Conservation (phyloP, 768 basidiomycete species). For the Candolleomyces aberdarensis region DNA sequence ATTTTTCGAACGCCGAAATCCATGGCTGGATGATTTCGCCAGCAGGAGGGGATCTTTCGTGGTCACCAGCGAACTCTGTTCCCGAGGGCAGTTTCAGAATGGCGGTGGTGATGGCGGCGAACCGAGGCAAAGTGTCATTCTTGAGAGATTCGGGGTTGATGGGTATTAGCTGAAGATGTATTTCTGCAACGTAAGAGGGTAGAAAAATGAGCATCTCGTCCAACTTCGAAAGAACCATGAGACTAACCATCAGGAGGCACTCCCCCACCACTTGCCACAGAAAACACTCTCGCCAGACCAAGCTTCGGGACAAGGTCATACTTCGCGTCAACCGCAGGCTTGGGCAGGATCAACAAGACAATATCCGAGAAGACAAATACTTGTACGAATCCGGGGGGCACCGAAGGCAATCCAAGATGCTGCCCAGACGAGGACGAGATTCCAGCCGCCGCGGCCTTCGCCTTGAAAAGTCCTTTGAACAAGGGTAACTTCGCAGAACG, state of each 20-base stretch:
- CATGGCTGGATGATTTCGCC: conserved; percentile 25
- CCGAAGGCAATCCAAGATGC: neutral
- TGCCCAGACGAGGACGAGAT: neutral
- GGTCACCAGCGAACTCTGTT: neutral
- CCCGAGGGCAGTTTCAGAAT: neutral
- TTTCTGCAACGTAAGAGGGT: neutral
- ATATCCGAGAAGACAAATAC: conserved; percentile 67
- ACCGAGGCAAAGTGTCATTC: neutral
- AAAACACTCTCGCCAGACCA: conserved; percentile 45
- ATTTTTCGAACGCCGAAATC: conserved; percentile 53
- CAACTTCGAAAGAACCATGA: neutral
- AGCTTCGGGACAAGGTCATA: conserved; percentile 28
- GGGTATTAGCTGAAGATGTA: neutral
- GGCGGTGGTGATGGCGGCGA: neutral
- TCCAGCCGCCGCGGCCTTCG: neutral
- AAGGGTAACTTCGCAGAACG: conserved; percentile 26
- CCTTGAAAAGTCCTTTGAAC: conserved; percentile 13
- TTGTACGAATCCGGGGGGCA: conserved; percentile 20
- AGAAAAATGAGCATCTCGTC: neutral
- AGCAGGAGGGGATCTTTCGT: neutral
- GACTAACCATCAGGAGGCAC: neutral
- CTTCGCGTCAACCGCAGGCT: conserved; percentile 11
- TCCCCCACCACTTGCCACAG: neutral
- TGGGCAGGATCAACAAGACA: conserved; percentile 46
- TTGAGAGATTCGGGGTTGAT: neutral